Evolutionary conservation across 345 rosid genomes (phyloP), one percentile per base, ranked within the genome.

Genomic region (Mallotus nudiflorus): DNA sequence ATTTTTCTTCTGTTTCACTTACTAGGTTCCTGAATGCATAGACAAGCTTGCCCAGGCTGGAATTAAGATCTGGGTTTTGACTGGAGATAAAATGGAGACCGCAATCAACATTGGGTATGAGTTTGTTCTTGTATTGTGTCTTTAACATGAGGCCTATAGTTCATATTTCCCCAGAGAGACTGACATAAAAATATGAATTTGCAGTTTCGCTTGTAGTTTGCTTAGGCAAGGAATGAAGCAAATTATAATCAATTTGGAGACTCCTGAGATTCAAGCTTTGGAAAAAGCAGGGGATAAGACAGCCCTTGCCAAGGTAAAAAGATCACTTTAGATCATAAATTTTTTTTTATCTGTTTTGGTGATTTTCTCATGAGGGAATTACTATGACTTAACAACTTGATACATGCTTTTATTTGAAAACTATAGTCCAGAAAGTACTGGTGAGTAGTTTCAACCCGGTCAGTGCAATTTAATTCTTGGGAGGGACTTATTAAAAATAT

Each of bases 21-120:
- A 14, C 29, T 25, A 93, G 98, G 98, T 93, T 70, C 97, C 98
- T 68, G 92, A 88, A 73, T 91, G 97, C 83, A 93, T 93, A 66
- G 98, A 93, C 86, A 91, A 86, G 77, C 98, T 93, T 80, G 97
- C 97, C 44, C 96, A 91, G 85, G 98, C 98, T 57, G 98, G 98
- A 77, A 91, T 91, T 58, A 93, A 91, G 84, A 84, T 93, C 73
- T 93, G 98, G 98, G 96, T 93, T 67, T 82, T 93, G 86, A 93
- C 98, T 3, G 98, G 98, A 72, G 98, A 93, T 80, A 93, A 93
- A 82, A 89, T 91, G 96, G 98, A 93, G 85, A 93, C 98, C 44
- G 98, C 97, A 71, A 93, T 93, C 86, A 91, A 91, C 80, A 93
- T 93, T 75, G 98, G 98, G 94, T 93, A 87, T 62, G 72, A 11